Base-by-base conservation (phyloP, 148 eudicot species). In the Chenopodium suecicum region DNA sequence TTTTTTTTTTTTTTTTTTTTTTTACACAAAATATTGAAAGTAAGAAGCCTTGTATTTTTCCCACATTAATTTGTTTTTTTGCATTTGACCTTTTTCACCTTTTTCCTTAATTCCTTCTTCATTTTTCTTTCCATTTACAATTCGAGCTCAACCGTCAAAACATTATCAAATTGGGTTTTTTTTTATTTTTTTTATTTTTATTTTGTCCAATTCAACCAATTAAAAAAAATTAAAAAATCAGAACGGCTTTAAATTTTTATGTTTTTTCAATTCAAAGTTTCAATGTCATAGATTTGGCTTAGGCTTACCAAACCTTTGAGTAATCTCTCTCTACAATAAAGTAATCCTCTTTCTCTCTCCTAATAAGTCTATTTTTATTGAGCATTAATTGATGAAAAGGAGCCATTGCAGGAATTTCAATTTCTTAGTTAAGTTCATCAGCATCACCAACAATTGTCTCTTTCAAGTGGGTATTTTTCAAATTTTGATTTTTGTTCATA, bases 391-490 rank as follows among this genome's bases (percentile, higher is more conserved):
- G 67, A 64, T 37, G 50, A 67, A 75, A 52, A 48, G 16, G 41
- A 67, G 9, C 74, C 83, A 67, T 75, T 74, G 10, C 16, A 31
- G 4, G 14, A 22, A 46, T 27, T 73, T 63, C 63, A 80, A 17
- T 80, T 75, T 70, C 29, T 56, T 22, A 75, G 19, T 0, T 63
- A 19, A 71, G 52, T 69, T 84, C 87, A 52, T 80, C 83, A 73
- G 27, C 79, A 80, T 82, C 77, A 74, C 32, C 76, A 78, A 12
- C 19, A 80, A 56, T 44, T 81, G 14, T 31, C 52, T 47, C 54
- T 83, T 75, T 74, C 62, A 81, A 70, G 64, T 84, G 89, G 83
- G 86, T 84, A 31, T 84, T 44, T 64, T 37, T 82, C 79, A 41
- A 75, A 67, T 83, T 31, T 65, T 66, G 67, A 78, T 81, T 76